phyloP scores from a whole-genome alignment of 73 alveolate genomes.

The Tetrahymena thermophila region DNA sequence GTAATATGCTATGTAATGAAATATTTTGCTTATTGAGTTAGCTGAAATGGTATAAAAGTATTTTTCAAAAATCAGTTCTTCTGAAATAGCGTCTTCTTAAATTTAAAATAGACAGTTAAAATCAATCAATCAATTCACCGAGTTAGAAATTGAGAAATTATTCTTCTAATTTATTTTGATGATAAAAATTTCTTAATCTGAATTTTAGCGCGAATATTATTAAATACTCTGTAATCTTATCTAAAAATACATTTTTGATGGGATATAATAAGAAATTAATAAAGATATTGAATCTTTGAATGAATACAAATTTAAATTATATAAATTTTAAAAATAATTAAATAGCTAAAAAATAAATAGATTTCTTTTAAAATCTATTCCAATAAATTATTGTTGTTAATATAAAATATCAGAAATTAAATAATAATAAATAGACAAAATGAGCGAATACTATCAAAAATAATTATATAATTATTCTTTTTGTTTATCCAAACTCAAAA shows the following conservation, averaged over 20 bases:
- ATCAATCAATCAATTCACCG: background rate
- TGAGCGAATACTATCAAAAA: background rate
- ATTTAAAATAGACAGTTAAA: background rate
- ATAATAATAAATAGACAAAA: background rate
- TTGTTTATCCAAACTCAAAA: background rate
- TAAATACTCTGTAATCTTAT: background rate
- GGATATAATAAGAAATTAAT: too few species aligned
- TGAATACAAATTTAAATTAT: too few species aligned
- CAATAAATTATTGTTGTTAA: background rate
- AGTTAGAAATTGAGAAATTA: background rate
- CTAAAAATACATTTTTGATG: background rate
- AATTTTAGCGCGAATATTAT: background rate
- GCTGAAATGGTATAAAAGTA: background rate
- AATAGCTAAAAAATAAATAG: too few species aligned
- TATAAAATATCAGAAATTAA: background rate
- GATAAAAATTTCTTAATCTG: background rate
- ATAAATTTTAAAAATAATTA: too few species aligned
- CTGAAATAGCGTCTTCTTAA: background rate
- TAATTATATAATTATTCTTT: too few species aligned
- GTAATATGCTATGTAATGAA: background rate
- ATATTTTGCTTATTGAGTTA: too few species aligned
- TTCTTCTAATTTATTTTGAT: background rate
- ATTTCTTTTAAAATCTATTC: too few species aligned
- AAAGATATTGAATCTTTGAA: too few species aligned
- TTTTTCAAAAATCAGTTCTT: too few species aligned